These are phyloP conservation scores for Balansia obtecta DNA, from an alignment of 2,329 filamentous ascomycete genomes.

Conservation along the genomic window DNA sequence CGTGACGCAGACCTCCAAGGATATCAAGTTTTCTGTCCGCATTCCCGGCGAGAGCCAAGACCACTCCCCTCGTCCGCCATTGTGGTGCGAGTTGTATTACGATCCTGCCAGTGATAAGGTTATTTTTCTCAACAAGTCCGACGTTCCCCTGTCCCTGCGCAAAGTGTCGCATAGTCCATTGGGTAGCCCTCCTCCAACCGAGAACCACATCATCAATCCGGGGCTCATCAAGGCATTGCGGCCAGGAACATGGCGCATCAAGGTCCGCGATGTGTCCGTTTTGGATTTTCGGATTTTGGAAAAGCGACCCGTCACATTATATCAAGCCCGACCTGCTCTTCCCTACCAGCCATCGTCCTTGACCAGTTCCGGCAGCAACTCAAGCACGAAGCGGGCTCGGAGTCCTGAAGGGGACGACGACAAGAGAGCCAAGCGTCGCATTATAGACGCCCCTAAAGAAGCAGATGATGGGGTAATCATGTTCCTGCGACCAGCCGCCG, in stretches of 20 bases:
- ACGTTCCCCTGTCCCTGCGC: slow-evolving; percentile 38
- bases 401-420: slow-evolving; percentile 31
- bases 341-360: slow-evolving; percentile 18
- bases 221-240: slow-evolving; percentile 32
- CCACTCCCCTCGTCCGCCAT: slow-evolving; percentile 29
- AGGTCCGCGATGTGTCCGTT: slow-evolving; percentile 33
- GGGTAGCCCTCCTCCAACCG: slow-evolving; percentile 27
- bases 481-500: slow-evolving; percentile 36
- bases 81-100: slow-evolving; percentile 51
- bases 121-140: slow-evolving; percentile 43
- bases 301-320: slow-evolving; percentile 34
- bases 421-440: slow-evolving; percentile 31
- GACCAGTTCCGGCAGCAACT: slow-evolving; percentile 22
- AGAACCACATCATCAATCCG: slow-evolving; percentile 31
- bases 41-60: slow-evolving; percentile 37
- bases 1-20: slow-evolving; percentile 46
- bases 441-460: slow-evolving; percentile 17
- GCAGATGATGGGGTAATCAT: slow-evolving; percentile 42
- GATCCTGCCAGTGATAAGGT: slow-evolving; percentile 46
- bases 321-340: slow-evolving; percentile 19
- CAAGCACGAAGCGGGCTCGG: slow-evolving; percentile 40
- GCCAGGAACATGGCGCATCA: slow-evolving; percentile 46
- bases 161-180: slow-evolving; percentile 29
- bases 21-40: slow-evolving; percentile 47
- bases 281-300: slow-evolving; percentile 47